A percentile compares a stretch with the other conserved stretches of the same genome.
phyloP scores from a whole-genome alignment of 345 rosid species.

The Eucalyptus sp. region DNA sequence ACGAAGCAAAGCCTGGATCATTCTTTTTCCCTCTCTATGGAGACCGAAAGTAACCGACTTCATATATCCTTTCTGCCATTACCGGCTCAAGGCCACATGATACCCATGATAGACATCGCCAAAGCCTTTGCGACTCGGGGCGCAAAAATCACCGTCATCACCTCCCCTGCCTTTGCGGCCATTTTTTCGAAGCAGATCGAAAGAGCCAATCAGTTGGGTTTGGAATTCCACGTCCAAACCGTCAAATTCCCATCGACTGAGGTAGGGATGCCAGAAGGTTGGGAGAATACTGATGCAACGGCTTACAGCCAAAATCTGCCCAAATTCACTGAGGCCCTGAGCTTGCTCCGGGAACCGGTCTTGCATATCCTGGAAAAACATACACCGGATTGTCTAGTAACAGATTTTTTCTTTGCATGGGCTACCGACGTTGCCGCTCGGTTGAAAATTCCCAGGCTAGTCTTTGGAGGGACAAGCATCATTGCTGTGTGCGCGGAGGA shows the following conservation, averaged over 20 bases:
- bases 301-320: background rate
- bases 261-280: conserved; percentile 23
- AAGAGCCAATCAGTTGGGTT: background rate
- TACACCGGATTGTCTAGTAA: conserved; percentile 21
- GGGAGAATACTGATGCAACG: background rate
- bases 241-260: conserved; percentile 26
- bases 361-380: background rate
- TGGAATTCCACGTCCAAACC: conserved; percentile 10
- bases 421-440: conserved; percentile 9
- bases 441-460: conserved; percentile 15
- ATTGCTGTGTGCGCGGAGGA: conserved; percentile 12
- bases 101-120: conserved; percentile 25
- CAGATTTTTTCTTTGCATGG: conserved; percentile 26
- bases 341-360: background rate
- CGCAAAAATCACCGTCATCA: conserved; percentile 8
- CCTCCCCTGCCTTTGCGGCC: conserved; percentile 14
- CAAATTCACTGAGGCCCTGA: background rate
- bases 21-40: background rate
- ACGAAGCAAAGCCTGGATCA: background rate
- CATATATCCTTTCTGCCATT: conserved; percentile 23
- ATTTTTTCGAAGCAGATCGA: background rate
- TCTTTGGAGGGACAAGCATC: conserved; percentile 22
- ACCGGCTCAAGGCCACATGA: conserved; percentile 22
- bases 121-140: conserved; percentile 12
- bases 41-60: background rate